A percentile compares a stretch with the other conserved stretches of the same genome.
Evolutionary conservation across 2,329 filamentous ascomycete genomes (phyloP).

Genomic region (Clathrospora elynae): DNA sequence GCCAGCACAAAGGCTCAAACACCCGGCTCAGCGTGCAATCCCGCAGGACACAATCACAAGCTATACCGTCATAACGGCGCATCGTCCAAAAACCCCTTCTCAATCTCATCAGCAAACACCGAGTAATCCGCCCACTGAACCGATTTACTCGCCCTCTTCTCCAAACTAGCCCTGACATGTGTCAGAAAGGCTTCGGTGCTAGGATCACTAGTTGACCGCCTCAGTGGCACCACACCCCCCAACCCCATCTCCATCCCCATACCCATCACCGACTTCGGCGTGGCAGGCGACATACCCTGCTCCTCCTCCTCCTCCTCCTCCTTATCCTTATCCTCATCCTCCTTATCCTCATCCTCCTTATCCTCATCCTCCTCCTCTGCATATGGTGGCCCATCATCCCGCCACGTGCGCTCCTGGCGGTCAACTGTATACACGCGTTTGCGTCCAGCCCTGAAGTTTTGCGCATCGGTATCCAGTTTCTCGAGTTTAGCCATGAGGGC

Average conservation of each 20-base stretch:
- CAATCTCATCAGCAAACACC: constrained; percentile 18
- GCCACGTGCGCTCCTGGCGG: no score
- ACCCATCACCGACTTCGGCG: background rate
- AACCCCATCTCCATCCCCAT: background rate
- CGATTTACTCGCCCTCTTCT: constrained; percentile 11
- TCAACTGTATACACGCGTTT: constrained; percentile 6
- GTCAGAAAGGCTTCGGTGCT: constrained; percentile 16
- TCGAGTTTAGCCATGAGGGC: constrained; percentile 9
- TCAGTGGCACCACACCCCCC: background rate
- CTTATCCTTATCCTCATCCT: no score
- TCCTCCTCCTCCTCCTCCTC: no score
- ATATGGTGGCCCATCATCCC: no score
- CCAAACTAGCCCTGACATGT: constrained; percentile 21
- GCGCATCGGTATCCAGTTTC: background rate
- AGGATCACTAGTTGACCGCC: constrained; percentile 4
- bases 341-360: no score
- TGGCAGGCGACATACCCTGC: no score
- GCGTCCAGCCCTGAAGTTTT: background rate
- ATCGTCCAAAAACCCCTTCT: constrained; percentile 18
- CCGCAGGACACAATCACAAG: no score
- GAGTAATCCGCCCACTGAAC: constrained; percentile 9
- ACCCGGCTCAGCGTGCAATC: no score
- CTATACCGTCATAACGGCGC: constrained; percentile 12
- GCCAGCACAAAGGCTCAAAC: no score
- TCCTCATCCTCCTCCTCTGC: no score